Conservation (phyloP, 495 filamentous ascomycete genomes). For the Oleoguttula mirabilis region DNA sequence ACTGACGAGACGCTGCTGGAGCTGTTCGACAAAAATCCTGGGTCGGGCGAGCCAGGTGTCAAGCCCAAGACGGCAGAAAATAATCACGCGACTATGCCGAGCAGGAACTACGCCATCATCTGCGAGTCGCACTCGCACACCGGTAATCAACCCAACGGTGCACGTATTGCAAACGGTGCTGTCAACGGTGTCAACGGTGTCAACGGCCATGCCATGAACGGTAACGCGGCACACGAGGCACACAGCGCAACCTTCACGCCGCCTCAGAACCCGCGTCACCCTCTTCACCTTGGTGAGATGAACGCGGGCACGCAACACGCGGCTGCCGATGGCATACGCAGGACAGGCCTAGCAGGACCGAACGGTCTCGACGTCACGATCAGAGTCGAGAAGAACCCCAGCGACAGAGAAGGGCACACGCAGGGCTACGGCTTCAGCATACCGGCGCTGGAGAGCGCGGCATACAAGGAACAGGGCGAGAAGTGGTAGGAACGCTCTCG, state of each 20-base stretch:
- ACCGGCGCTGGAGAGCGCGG: slow-evolving; percentile 25
- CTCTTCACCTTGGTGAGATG: slow-evolving; percentile 29
- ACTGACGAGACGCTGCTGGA: slow-evolving; percentile 84
- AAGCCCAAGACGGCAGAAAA: slow-evolving; percentile 47
- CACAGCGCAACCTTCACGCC: neutral
- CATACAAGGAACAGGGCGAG: slow-evolving; percentile 14
- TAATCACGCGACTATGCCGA: slow-evolving; percentile 84
- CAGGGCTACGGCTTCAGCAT: slow-evolving; percentile 32
- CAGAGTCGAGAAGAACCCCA: slow-evolving; percentile 28
- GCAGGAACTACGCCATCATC: slow-evolving; percentile 75
- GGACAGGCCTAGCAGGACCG: slow-evolving; percentile 26
- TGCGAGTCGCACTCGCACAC: slow-evolving; percentile 41
- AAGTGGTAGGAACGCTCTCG: slow-evolving; percentile 14
- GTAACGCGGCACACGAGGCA: neutral
- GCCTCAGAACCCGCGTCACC: slow-evolving; percentile 23
- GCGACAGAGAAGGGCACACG: slow-evolving; percentile 26
- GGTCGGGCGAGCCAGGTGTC: slow-evolving; percentile 34
- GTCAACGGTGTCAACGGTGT: slow-evolving; percentile 11
- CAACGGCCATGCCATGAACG: neutral
- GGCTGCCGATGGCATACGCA: slow-evolving; percentile 24
- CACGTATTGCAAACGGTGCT: slow-evolving; percentile 1
- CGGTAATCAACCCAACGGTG: neutral
- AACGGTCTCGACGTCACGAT: slow-evolving; percentile 31
- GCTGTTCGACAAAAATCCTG: slow-evolving; percentile 75
- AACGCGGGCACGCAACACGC: slow-evolving; percentile 28